These are phyloP conservation scores for Leptographium galeiforme DNA, from an alignment of 2,329 filamentous ascomycete genomes.

Conservation along the genomic window DNA sequence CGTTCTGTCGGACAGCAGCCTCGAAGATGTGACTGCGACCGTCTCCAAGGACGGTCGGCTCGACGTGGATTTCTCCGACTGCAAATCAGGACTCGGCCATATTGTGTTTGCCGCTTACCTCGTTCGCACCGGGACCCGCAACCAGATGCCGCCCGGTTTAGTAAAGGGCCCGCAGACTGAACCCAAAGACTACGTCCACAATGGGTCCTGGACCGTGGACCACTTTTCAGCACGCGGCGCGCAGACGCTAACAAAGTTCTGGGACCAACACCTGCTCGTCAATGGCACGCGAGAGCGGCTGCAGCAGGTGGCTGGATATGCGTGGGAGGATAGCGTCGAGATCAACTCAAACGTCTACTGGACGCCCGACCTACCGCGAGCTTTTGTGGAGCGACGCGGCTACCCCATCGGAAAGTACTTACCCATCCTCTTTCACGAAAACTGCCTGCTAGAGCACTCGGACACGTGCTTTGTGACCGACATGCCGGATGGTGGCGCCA, in stretches of 20 bases:
- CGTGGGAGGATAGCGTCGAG: slow-evolving; percentile 23
- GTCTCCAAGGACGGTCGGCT: slow-evolving; percentile 1
- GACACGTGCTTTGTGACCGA: slow-evolving; percentile 4
- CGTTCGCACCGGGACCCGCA: slow-evolving; percentile 11
- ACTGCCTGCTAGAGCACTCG: not conserved
- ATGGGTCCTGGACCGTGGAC: slow-evolving; percentile 15
- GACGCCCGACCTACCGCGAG: slow-evolving; percentile 18
- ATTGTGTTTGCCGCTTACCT: slow-evolving; percentile 5
- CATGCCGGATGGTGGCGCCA: slow-evolving; percentile 5
- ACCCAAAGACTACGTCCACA: slow-evolving; percentile 6
- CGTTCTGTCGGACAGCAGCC: slow-evolving; percentile 6
- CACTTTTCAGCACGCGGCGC: slow-evolving; percentile 25
- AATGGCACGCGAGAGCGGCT: slow-evolving; percentile 18
- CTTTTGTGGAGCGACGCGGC: slow-evolving; percentile 18
- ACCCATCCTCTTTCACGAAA: slow-evolving; percentile 18
- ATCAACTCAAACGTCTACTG: slow-evolving; percentile 20
- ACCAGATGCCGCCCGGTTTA: slow-evolving; percentile 1
- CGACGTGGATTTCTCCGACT: not conserved
- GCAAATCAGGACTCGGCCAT: not conserved
- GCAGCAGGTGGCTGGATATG: slow-evolving; percentile 20
- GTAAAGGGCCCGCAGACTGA: slow-evolving; percentile 2
- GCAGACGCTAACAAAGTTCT: slow-evolving; percentile 20
- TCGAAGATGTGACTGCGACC: slow-evolving; percentile 3
- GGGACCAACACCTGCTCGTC: slow-evolving; percentile 23
- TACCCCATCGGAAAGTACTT: slow-evolving; percentile 21